These are phyloP conservation scores for Ajuga chamaepitys DNA, from an alignment of 257 asterid species.

Conservation along the genomic window DNA sequence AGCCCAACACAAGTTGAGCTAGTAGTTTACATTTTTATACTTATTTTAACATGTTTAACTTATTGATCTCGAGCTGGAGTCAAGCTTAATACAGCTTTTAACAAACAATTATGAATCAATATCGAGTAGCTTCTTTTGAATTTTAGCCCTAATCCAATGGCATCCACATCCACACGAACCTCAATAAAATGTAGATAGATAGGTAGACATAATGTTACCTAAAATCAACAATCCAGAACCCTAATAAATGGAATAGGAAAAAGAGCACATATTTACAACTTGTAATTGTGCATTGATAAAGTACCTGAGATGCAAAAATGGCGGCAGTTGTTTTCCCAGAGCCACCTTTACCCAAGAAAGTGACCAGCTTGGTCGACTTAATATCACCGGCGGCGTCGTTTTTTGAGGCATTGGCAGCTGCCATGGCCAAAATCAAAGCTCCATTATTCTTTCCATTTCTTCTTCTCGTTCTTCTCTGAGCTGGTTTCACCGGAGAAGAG, in stretches of 20 bases:
- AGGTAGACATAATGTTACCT: background rate
- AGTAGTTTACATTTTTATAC: too few species aligned
- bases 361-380: conserved; percentile 60
- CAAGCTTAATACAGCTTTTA: too few species aligned
- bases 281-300: background rate
- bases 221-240: background rate
- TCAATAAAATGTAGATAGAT: background rate
- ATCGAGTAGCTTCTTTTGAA: too few species aligned
- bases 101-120: too few species aligned
- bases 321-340: conserved; percentile 91
- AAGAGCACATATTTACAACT: background rate
- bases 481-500: conserved; percentile 14
- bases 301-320: conserved; percentile 94
- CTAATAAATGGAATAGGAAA: background rate
- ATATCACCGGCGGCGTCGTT: conserved; percentile 15
- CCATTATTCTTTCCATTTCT: conserved; percentile 21
- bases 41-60: too few species aligned
- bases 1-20: too few species aligned
- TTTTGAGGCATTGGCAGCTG: conserved; percentile 33
- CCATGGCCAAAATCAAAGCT: conserved; percentile 23
- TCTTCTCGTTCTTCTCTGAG: conserved; percentile 5
- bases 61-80: too few species aligned
- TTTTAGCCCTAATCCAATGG: background rate
- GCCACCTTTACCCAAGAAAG: conserved; percentile 95
- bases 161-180: background rate